These are phyloP conservation scores for Furcasterigmium furcatum DNA, from an alignment of 2,329 filamentous ascomycete species.

Conservation along the genomic window DNA sequence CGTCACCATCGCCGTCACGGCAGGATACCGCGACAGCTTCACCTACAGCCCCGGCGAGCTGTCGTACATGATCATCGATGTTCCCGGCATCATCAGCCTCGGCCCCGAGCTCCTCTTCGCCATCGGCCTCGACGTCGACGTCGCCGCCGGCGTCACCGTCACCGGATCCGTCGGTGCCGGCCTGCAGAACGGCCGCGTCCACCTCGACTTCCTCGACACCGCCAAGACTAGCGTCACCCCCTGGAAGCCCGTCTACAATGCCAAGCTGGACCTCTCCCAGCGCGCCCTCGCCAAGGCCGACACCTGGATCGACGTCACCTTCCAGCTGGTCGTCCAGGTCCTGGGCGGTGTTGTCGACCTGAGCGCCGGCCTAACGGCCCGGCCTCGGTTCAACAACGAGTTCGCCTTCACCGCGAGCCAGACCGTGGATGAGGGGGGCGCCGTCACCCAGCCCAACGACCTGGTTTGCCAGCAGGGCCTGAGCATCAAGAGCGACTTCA, in stretches of 20 bases:
- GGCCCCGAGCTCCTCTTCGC: slow-evolving; percentile 11
- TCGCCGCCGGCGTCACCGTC: slow-evolving; percentile 9
- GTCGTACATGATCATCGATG: slow-evolving; percentile 15
- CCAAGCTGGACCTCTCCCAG: slow-evolving; percentile 19
- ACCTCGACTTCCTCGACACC: slow-evolving; percentile 22
- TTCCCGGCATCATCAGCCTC: slow-evolving; percentile 10
- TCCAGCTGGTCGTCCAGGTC: slow-evolving; percentile 17
- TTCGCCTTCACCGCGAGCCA: slow-evolving; percentile 17
- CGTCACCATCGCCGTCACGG: slow-evolving; percentile 13
- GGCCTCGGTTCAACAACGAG: slow-evolving; percentile 19
- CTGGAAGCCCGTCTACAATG: slow-evolving; percentile 25
- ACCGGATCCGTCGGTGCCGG: slow-evolving; percentile 14
- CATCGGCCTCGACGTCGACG: slow-evolving; percentile 10
- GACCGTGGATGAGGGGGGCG: slow-evolving; percentile 8
- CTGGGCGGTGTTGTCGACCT: slow-evolving; percentile 20
- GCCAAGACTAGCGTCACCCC: slow-evolving; percentile 16
- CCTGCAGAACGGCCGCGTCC: slow-evolving; percentile 17
- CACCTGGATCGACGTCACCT: slow-evolving; percentile 16
- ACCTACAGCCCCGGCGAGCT: slow-evolving; percentile 8
- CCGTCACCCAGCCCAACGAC: slow-evolving; percentile 9
- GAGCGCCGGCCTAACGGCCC: slow-evolving; percentile 19
- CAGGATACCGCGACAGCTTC: slow-evolving; percentile 13
- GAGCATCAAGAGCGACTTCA: slow-evolving; percentile 18
- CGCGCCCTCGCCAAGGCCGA: slow-evolving; percentile 15
- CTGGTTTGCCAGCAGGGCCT: slow-evolving; percentile 17